Evolutionary conservation across 139 green algal species (phyloP), one percentile per base, ranked within the genome.

Genomic region (Spirogloea muscicola): DNA sequence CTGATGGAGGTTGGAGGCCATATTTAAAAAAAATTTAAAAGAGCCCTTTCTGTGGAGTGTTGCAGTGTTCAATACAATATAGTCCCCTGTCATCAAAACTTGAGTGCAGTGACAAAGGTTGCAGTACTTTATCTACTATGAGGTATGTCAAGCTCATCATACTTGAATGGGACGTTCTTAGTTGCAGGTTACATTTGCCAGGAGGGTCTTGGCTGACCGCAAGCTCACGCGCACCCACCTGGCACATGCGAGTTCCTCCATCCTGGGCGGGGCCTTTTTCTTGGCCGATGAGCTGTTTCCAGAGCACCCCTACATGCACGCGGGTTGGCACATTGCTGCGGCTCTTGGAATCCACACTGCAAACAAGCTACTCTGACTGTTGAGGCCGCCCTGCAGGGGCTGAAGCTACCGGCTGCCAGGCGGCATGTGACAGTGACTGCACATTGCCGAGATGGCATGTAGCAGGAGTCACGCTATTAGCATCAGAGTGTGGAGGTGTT

Each of bases 281-380:
- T 21, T 55, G 46, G 21, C 21, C 46, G 46, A 55, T 21, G 46
- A 55, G 21, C 21, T 55, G 46, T 55, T 31, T 21, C 46, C 46
- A 21, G 21, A 55, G 21, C 21, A 21, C 46, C 46, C 46, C 21
- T 55, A 31, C 21, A 21, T 55, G 21, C 46, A 55, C 21, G 46
- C 46, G 21, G 46, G 21, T 21, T 55, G 46, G 46, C 46, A 55
- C 46, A 31, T 55, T 21, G 46, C 46, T 55, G 46, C 46, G 46
- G 46, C 46, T 31, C 21, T 55, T 31, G 46, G 46, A 21, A 21
- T 55, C 46, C 21, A 55, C 46, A 55, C 46, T 21, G 21, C 21
- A 21, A 55, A 55, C 46, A 55, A 55, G 46, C 46, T 55, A 21
- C 46, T 55, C n/a, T n/a, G n/a, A n/a, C n/a, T n/a, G n/a, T n/a